Percentiles rank a stretch among this genome's conserved stretches.
Conservation (phyloP, 1,284 basidiomycete genomes). For the Salmacisia buchloeana region DNA sequence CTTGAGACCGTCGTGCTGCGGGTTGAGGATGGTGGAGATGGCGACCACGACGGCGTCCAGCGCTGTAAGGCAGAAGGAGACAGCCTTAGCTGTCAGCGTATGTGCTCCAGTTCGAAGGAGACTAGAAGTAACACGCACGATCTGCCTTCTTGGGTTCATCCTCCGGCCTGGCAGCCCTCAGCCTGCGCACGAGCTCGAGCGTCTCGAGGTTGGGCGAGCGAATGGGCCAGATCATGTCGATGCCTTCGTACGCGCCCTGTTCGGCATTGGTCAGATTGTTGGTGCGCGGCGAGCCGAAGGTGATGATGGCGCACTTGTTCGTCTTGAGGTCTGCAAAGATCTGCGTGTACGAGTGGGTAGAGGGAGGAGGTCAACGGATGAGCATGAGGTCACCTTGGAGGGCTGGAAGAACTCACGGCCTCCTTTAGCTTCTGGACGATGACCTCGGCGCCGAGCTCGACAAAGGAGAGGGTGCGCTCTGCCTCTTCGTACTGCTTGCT, state of each 20-base stretch:
- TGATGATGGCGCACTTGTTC: conserved; percentile 77
- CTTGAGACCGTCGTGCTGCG: conserved; percentile 30
- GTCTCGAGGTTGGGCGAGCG: conserved; percentile 70
- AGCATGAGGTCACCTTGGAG: not conserved
- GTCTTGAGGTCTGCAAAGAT: conserved; percentile 84
- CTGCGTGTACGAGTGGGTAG: conserved; percentile 52
- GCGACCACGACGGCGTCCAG: conserved; percentile 80
- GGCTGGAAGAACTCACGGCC: conserved; percentile 58
- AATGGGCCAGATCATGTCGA: conserved; percentile 72
- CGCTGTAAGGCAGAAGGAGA: conserved; percentile 55
- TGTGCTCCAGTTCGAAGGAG: not conserved
- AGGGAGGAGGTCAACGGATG: not conserved
- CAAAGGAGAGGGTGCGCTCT: conserved; percentile 54
- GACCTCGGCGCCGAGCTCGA: conserved; percentile 76
- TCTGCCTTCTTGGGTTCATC: conserved; percentile 24
- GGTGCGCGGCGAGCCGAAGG: conserved; percentile 60
- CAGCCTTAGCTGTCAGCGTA: not conserved
- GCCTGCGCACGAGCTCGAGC: conserved; percentile 65
- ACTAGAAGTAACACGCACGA: conserved; percentile 31
- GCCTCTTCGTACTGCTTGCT: not conserved
- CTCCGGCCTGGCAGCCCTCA: conserved; percentile 23
- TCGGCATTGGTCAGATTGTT: conserved; percentile 65
- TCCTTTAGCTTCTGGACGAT: conserved; percentile 82
- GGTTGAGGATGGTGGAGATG: conserved; percentile 60
- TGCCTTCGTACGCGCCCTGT: conserved; percentile 67